These are phyloP conservation scores for Fraxinus quadrangulata DNA, from an alignment of 257 asterid species.

Conservation along the genomic window DNA sequence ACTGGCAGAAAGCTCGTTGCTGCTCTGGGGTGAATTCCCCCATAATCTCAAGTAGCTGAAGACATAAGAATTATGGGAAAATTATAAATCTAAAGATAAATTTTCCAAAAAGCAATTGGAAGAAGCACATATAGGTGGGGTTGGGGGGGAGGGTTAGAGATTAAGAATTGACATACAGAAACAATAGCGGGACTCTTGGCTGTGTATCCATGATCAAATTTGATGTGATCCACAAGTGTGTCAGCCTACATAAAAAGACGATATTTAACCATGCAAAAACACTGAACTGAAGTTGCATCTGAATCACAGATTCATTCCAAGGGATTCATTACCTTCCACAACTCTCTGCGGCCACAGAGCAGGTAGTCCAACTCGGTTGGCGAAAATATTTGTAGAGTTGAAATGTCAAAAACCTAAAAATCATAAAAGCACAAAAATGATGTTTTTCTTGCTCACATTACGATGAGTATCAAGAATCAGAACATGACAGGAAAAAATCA, in stretches of 20 bases:
- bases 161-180: constrained; percentile 51
- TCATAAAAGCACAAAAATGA: constrained; percentile 2
- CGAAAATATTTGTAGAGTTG: constrained; percentile 86
- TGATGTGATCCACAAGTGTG: constrained; percentile 85
- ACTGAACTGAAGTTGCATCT: constrained; percentile 14
- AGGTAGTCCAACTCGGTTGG: constrained; percentile 91
- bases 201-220: constrained; percentile 97
- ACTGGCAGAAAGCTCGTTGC: constrained; percentile 95
- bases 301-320: constrained; percentile 16
- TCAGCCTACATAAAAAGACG: constrained; percentile 64
- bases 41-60: constrained; percentile 94
- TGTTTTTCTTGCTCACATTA: neutral
- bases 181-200: constrained; percentile 91
- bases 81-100: neutral
- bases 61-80: neutral
- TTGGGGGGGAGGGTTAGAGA: neutral
- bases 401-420: constrained; percentile 81
- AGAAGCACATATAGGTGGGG: neutral
- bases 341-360: constrained; percentile 94
- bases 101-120: neutral
- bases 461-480: neutral
- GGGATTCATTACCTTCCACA: constrained; percentile 76
- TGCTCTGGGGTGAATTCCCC: constrained; percentile 91
- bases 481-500: neutral
- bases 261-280: constrained; percentile 22